Percentiles rank a stretch among this genome's conserved stretches.
Conservation (phyloP, 441 rosid species). For the Iberis amara region DNA sequence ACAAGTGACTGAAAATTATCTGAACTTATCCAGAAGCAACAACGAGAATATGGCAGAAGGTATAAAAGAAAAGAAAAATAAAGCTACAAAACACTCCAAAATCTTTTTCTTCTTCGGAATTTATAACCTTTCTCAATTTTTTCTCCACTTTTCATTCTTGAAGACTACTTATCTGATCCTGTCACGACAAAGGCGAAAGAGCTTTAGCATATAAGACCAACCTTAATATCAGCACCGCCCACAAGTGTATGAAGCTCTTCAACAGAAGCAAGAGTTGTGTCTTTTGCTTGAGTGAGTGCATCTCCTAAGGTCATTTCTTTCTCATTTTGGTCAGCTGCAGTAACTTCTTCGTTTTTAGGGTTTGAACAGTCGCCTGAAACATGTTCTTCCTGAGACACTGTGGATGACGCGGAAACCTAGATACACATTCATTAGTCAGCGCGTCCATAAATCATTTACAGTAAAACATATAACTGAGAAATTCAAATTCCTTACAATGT, state of each 20-base stretch:
- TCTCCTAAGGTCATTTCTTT: slow-evolving; percentile 76
- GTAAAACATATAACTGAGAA: slow-evolving; percentile 18
- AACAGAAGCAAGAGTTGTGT: slow-evolving; percentile 76
- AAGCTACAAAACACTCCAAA: slow-evolving; percentile 11
- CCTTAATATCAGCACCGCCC: slow-evolving; percentile 98
- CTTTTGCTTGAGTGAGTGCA: slow-evolving; percentile 73
- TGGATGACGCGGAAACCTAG: slow-evolving; percentile 58
- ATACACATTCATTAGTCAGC: slow-evolving; percentile 35
- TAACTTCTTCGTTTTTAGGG: slow-evolving; percentile 46
- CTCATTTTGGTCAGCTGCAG: slow-evolving; percentile 49
- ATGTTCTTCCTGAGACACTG: slow-evolving; percentile 51
- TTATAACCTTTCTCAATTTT: neutral
- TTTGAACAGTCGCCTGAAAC: slow-evolving; percentile 44
- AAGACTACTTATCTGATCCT: slow-evolving; percentile 13
- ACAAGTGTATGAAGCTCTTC: slow-evolving; percentile 97
- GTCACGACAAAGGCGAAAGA: slow-evolving; percentile 3
- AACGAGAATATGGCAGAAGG: slow-evolving; percentile 3
- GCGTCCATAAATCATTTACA: slow-evolving; percentile 18
- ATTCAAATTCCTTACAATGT: slow-evolving; percentile 49
- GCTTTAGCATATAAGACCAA: slow-evolving; percentile 23
- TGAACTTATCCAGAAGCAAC: slow-evolving; percentile 20
- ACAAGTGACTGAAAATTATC: slow-evolving; percentile 12
- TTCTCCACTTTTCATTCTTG: neutral
- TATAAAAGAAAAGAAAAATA: neutral
- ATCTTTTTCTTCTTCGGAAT: slow-evolving; percentile 3